phyloP scores from a whole-genome alignment of 2,329 filamentous ascomycete genomes.

The Verticillium nonalfalfae region DNA sequence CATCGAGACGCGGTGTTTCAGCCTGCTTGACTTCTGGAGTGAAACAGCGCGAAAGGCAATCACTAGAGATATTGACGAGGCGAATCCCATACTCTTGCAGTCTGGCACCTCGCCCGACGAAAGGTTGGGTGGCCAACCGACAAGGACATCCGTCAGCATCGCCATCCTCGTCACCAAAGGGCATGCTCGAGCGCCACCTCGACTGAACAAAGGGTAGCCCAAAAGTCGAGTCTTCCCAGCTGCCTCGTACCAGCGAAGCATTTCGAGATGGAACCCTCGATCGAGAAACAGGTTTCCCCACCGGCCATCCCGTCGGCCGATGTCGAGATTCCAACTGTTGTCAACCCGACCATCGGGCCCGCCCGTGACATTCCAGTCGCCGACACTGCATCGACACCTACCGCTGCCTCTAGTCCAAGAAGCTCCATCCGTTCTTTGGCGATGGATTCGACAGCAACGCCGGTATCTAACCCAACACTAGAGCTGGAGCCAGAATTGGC shows the following conservation, averaged over 20 bases:
- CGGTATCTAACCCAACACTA: background rate
- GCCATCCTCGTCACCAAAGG: background rate
- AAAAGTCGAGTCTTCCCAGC: background rate
- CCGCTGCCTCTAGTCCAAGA: background rate
- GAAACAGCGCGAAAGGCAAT: background rate
- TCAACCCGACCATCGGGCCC: background rate
- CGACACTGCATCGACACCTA: background rate
- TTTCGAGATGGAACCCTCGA: background rate
- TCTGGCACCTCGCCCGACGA: background rate
- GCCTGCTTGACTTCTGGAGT: background rate
- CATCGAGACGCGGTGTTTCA: background rate
- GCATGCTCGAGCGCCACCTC: background rate
- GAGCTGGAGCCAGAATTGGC: background rate
- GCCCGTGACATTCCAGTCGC: background rate
- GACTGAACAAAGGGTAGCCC: background rate
- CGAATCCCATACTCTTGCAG: background rate
- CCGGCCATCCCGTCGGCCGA: background rate
- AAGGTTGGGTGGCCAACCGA: background rate
- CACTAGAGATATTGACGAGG: background rate
- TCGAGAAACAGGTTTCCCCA: background rate
- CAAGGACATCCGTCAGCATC: background rate
- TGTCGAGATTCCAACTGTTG: background rate
- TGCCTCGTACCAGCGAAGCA: background rate
- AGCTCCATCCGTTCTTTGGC: background rate
- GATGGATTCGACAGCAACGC: background rate